Evolutionary conservation across 164 flowering plant species (phyloP).

Genomic region (Liriodendron chinense): DNA sequence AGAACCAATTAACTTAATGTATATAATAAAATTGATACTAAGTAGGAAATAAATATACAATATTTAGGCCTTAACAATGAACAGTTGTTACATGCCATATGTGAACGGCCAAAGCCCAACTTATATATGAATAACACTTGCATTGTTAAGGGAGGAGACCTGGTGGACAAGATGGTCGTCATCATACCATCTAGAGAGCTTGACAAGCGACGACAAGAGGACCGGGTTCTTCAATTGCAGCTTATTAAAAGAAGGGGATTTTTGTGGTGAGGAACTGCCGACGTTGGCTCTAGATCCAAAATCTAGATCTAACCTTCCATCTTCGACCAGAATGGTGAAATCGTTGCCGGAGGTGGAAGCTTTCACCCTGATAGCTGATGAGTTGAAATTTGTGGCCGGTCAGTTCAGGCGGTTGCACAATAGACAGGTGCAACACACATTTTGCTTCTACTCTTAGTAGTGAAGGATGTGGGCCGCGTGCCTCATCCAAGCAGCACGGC

Average conservation of each 20-base stretch:
- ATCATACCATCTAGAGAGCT: conserved; percentile 89
- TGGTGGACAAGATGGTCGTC: conserved; percentile 93
- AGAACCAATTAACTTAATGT: no score
- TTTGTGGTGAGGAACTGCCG: conserved; percentile 93
- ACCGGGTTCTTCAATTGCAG: conserved; percentile 87
- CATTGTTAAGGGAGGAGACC: conserved; percentile 93
- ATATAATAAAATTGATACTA: no score
- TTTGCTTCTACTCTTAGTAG: conserved; percentile 93
- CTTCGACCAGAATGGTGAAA: conserved; percentile 85
- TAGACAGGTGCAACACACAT: conserved; percentile 92
- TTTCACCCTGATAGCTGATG: conserved; percentile 82
- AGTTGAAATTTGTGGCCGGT: conserved; percentile 84
- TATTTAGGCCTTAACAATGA: no score
- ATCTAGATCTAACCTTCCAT: conserved; percentile 77
- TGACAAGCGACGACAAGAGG: conserved; percentile 90
- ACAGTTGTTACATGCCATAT: conserved; percentile 88
- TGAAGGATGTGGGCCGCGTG: no score
- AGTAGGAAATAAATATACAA: no score
- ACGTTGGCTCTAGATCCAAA: conserved; percentile 97
- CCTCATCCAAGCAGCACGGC: no score
- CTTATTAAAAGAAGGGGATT: conserved; percentile 80
- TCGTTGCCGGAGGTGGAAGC: conserved; percentile 90
- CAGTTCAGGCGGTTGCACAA: conserved; percentile 96
- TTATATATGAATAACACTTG: conserved; percentile 69
- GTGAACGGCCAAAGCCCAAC: conserved; percentile 86